Evolutionary conservation across 169 alveolate species (phyloP).

Genomic region (Babesia caballi): DNA sequence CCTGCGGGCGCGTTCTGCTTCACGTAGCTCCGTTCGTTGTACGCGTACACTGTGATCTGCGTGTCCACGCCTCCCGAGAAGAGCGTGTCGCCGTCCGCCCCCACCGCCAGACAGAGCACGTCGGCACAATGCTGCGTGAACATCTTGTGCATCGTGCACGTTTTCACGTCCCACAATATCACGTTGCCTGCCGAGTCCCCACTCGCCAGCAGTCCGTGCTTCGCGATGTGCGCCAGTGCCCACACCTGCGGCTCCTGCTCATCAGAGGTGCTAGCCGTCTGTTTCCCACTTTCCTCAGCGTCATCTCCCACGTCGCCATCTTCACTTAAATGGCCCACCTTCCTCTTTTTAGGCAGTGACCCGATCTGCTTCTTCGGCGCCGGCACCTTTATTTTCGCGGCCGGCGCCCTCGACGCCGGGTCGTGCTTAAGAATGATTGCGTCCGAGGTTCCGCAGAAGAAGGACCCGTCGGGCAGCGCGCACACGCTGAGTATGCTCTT

Average conservation of each 20-base stretch:
- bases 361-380: constrained; percentile 11
- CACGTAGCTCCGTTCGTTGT: constrained; percentile 21
- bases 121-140: constrained; percentile 57
- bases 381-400: constrained; percentile 20
- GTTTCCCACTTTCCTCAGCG: not conserved
- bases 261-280: not conserved
- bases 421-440: constrained; percentile 33
- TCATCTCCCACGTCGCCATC: not conserved
- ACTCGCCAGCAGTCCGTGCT: constrained; percentile 33
- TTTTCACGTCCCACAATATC: constrained; percentile 51
- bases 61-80: constrained; percentile 61
- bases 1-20: constrained; percentile 6
- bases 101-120: constrained; percentile 49
- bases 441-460: constrained; percentile 64
- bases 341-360: constrained; percentile 12
- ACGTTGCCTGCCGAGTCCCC: constrained; percentile 65
- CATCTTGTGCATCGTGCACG: constrained; percentile 47
- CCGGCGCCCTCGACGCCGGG: not conserved
- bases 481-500: constrained; percentile 58
- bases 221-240: constrained; percentile 43
- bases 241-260: constrained; percentile 35
- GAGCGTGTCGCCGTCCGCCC: constrained; percentile 44
- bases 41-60: constrained; percentile 55
- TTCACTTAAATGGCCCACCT: not conserved
- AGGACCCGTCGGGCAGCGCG: constrained; percentile 36